Conservation (phyloP, 139 green algal species). For the Edaphochlamys debaryana region DNA sequence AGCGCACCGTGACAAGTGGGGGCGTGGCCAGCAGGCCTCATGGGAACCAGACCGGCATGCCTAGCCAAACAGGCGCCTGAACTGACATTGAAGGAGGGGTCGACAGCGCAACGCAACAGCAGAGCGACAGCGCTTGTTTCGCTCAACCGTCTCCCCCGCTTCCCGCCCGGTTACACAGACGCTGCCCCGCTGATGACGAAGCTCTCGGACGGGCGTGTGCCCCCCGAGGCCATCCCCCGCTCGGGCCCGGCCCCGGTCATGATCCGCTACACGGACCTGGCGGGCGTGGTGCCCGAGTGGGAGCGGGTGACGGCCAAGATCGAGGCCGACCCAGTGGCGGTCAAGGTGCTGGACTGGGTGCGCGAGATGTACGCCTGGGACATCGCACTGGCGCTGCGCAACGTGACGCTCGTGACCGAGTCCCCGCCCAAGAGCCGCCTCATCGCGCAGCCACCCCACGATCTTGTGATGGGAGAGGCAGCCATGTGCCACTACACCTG, state of each 20-base stretch:
- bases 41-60: too few relatives aligned
- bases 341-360: constrained; percentile 80
- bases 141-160: too few relatives aligned
- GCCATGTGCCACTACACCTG: constrained; percentile 93
- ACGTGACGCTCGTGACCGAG: constrained; percentile 54
- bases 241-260: constrained; percentile 81
- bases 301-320: constrained; percentile 80
- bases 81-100: too few relatives aligned
- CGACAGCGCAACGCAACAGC: too few relatives aligned
- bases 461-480: constrained; percentile 64
- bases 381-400: constrained; percentile 58
- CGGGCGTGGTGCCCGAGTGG: constrained; percentile 78
- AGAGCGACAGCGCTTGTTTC: too few relatives aligned
- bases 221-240: constrained; percentile 32
- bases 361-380: constrained; percentile 94
- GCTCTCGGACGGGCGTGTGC: constrained; percentile 7
- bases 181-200: constrained; percentile 29
- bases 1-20: too few relatives aligned
- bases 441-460: constrained; percentile 78
- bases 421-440: constrained; percentile 64
- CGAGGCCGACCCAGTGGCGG: constrained; percentile 79
- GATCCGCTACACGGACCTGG: constrained; percentile 66
- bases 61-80: too few relatives aligned
- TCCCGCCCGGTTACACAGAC: too few relatives aligned
- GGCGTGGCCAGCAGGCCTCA: too few relatives aligned